Conservation (phyloP, 345 rosid species). For the Sisymbrium irio region DNA sequence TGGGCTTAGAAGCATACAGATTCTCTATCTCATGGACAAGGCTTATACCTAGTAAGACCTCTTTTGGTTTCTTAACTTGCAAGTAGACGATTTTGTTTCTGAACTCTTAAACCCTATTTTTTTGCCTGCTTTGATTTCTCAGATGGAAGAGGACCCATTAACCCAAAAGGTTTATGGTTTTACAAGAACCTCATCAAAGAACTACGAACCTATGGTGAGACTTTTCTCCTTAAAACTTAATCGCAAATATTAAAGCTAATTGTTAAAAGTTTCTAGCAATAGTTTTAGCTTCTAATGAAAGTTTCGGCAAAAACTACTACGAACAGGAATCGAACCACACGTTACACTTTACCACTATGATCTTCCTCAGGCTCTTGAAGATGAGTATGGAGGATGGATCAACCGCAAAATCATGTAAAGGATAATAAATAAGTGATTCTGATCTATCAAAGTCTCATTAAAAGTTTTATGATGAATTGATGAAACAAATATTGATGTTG, state of each 20-base stretch:
- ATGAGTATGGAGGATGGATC: slow-evolving; percentile 76
- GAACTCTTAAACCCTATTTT: neutral
- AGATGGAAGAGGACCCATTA: slow-evolving; percentile 69
- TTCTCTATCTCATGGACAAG: slow-evolving; percentile 89
- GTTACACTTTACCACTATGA: slow-evolving; percentile 56
- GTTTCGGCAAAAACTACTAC: neutral
- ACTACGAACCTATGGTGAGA: slow-evolving; percentile 43
- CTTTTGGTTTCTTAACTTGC: neutral
- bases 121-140: slow-evolving; percentile 2
- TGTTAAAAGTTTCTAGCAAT: too few relatives aligned
- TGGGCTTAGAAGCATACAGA: slow-evolving; percentile 64
- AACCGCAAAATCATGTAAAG: slow-evolving; percentile 54
- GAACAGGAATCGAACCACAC: slow-evolving; percentile 62
- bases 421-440: neutral
- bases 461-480: neutral
- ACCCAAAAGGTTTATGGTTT: slow-evolving; percentile 53
- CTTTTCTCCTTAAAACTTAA: neutral
- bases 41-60: slow-evolving; percentile 58
- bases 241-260: neutral
- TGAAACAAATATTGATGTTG: slow-evolving; percentile 7
- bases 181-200: slow-evolving; percentile 62
- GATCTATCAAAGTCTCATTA: neutral
- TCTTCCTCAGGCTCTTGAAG: slow-evolving; percentile 71
- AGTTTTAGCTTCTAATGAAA: neutral
- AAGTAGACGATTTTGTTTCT: neutral